phyloP scores from a whole-genome alignment of 306 rosid genomes.

The Vigna hirtella region DNA sequence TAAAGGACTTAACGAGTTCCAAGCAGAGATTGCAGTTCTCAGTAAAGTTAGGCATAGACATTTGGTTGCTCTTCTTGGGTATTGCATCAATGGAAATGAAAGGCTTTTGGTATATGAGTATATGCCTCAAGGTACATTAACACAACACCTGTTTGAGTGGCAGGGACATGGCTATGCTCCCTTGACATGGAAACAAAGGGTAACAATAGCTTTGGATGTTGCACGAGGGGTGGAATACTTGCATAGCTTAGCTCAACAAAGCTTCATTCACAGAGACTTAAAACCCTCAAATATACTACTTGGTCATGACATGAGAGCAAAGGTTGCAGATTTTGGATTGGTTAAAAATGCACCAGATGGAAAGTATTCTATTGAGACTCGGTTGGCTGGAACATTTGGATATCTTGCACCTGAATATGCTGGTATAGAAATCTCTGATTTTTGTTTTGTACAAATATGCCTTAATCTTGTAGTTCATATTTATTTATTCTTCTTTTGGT shows the following conservation, averaged over 20 bases:
- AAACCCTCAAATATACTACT: constrained; percentile 93
- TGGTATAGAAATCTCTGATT: constrained; percentile 52
- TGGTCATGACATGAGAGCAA: constrained; percentile 88
- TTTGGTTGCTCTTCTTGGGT: too few species aligned
- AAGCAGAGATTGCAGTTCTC: too few species aligned
- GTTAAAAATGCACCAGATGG: constrained; percentile 88
- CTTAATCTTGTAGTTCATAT: constrained; percentile 8
- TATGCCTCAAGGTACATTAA: constrained; percentile 45
- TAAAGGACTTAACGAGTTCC: too few species aligned
- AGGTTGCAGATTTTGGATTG: constrained; percentile 93
- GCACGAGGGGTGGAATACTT: constrained; percentile 90
- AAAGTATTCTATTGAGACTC: constrained; percentile 80
- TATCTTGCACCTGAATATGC: too few species aligned
- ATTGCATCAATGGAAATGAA: too few species aligned
- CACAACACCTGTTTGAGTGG: constrained; percentile 82
- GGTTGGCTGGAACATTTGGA: constrained; percentile 65
- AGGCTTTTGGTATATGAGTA: too few species aligned
- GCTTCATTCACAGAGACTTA: constrained; percentile 40
- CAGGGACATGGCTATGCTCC: constrained; percentile 62
- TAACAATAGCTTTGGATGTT: constrained; percentile 86
- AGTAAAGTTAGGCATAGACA: too few species aligned
- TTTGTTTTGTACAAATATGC: not conserved
- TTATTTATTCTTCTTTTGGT: constrained; percentile 1
- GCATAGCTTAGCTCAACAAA: constrained; percentile 90
- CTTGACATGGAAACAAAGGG: constrained; percentile 85